phyloP scores from a whole-genome alignment of 768 basidiomycete genomes.

The Leucogyrophana mollusca region DNA sequence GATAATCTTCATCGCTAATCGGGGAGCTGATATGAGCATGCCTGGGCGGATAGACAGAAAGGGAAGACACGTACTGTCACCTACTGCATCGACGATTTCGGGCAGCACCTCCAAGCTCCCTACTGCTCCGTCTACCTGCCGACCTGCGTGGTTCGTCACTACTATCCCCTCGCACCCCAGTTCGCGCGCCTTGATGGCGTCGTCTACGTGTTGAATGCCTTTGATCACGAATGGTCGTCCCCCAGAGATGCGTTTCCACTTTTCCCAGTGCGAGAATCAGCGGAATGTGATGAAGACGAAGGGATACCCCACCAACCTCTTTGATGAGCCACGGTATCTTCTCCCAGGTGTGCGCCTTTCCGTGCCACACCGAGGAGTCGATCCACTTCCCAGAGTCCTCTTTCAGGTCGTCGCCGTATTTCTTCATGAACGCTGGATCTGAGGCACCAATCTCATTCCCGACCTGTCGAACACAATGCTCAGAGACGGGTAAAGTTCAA shows the following conservation, averaged over 20 bases:
- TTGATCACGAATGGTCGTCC: slow-evolving; percentile 53
- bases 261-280: no score
- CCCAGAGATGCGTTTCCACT: slow-evolving; percentile 49
- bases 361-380: slow-evolving; percentile 47
- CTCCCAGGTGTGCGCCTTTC: slow-evolving; percentile 52
- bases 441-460: slow-evolving; percentile 47
- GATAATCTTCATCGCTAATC: slow-evolving; percentile 48
- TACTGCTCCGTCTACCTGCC: slow-evolving; percentile 58
- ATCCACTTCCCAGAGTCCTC: slow-evolving; percentile 48
- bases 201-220: slow-evolving; percentile 47
- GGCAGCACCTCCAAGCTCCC: slow-evolving; percentile 49
- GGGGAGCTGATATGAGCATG: not conserved
- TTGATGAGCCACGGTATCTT: slow-evolving; percentile 50
- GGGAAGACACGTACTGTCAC: slow-evolving; percentile 36
- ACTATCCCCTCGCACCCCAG: slow-evolving; percentile 53
- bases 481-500: not conserved
- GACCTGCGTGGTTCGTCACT: slow-evolving; percentile 55
- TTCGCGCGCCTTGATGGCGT: slow-evolving; percentile 46
- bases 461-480: slow-evolving; percentile 17
- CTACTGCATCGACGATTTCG: slow-evolving; percentile 51
- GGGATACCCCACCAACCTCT: slow-evolving; percentile 26
- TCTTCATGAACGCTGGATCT: slow-evolving; percentile 51
- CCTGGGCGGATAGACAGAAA: not conserved
- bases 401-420: slow-evolving; percentile 39
- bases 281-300: no score